Percentiles rank a stretch among this genome's conserved stretches.
Conservation (phyloP, 2,329 filamentous ascomycete genomes). For the Ophiostoma ips region DNA sequence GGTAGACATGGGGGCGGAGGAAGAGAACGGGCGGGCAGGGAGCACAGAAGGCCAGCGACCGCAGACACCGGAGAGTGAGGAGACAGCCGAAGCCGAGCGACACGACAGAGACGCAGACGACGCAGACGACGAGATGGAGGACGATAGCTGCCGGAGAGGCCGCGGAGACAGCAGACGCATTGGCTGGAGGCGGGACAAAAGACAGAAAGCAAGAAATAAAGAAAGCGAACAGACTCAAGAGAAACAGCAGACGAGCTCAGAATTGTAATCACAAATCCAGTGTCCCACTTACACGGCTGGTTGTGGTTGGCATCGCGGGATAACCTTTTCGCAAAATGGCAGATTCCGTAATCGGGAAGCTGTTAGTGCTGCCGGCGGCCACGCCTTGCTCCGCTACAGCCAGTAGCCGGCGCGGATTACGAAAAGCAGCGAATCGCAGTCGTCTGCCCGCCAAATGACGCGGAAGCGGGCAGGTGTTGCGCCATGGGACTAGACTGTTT, state of each 20-base stretch:
- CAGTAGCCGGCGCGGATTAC: not conserved
- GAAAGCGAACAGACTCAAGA: not conserved
- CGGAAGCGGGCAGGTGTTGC: not conserved
- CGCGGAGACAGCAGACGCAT: not conserved
- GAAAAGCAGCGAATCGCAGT: conserved; percentile 1
- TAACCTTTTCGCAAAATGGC: not conserved
- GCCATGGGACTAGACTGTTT: not conserved
- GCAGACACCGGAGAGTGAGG: not conserved
- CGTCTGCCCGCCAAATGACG: not conserved
- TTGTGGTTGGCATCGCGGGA: not conserved
- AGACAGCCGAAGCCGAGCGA: not conserved
- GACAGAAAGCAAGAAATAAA: no score
- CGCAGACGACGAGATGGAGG: not conserved
- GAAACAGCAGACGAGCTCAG: not conserved
- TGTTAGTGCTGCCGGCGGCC: not conserved
- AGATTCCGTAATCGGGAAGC: conserved; percentile 1
- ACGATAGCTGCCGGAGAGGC: conserved; percentile 1
- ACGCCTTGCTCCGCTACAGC: not conserved
- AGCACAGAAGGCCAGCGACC: no score
- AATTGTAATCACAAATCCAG: not conserved
- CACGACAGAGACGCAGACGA: not conserved
- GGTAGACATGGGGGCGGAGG: conserved; percentile 6
- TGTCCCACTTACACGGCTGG: not conserved
- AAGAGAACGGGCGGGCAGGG: not conserved
- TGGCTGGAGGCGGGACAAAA: not conserved